These are phyloP conservation scores for Ceratobasidium sp. DNA, from an alignment of 1,284 basidiomycete genomes.

Conservation along the genomic window DNA sequence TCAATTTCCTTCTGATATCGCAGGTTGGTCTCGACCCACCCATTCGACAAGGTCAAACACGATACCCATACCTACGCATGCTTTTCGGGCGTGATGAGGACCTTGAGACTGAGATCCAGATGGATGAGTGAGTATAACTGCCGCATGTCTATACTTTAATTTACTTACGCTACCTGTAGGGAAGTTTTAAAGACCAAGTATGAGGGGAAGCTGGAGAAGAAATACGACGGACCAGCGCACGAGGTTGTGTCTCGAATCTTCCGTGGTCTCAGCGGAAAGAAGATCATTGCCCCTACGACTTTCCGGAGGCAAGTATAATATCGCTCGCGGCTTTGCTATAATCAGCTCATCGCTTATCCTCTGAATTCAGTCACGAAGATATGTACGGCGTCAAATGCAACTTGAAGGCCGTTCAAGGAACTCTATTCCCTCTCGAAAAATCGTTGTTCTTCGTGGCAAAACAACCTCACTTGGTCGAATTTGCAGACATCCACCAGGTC, in stretches of 20 bases:
- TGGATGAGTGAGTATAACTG: constrained; percentile 77
- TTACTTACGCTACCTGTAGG: constrained; percentile 50
- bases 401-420: constrained; percentile 96
- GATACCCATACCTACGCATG: constrained; percentile 98
- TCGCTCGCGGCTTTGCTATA: neutral
- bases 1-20: neutral
- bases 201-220: constrained; percentile 86
- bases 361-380: constrained; percentile 67
- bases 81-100: constrained; percentile 98
- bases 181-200: constrained; percentile 65
- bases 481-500: constrained; percentile 90
- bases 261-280: constrained; percentile 90
- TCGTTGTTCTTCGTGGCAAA: constrained; percentile 98
- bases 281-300: constrained; percentile 82
- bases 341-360: neutral
- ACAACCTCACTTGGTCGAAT: constrained; percentile 91
- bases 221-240: constrained; percentile 93
- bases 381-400: constrained; percentile 94
- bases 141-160: neutral
- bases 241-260: constrained; percentile 96
- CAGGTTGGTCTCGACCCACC: constrained; percentile 90
- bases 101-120: constrained; percentile 94
- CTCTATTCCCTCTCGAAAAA: constrained; percentile 98
- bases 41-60: constrained; percentile 97
- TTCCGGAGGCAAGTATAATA: constrained; percentile 77